Conservation (phyloP, 805 yeast species). For the Zygoascus tannicola region DNA sequence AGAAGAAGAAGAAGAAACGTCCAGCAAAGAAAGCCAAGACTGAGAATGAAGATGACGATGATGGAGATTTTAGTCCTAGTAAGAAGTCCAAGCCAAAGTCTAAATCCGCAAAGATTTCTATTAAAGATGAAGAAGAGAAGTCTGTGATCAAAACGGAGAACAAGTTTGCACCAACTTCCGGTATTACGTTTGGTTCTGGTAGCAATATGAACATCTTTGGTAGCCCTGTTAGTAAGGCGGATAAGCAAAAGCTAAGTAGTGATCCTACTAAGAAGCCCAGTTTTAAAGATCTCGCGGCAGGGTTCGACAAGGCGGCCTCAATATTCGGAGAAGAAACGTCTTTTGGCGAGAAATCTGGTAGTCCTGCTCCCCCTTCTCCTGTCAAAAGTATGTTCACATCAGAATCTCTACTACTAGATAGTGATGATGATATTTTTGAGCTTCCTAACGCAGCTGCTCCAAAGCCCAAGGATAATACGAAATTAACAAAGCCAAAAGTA, state of each 20-base stretch:
- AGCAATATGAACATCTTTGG: constrained; percentile 24
- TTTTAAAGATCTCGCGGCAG: constrained; percentile 7
- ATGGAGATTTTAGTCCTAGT: background rate
- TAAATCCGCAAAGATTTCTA: constrained; percentile 15
- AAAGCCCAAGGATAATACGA: constrained; percentile 1
- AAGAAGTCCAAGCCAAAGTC: background rate
- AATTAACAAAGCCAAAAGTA: background rate
- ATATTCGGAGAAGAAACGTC: constrained; percentile 3
- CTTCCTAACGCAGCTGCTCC: constrained; percentile 3
- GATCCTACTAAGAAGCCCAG: constrained; percentile 10
- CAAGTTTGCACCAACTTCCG: background rate
- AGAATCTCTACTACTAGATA: constrained; percentile 1
- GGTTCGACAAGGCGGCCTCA: constrained; percentile 6
- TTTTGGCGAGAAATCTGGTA: constrained; percentile 2
- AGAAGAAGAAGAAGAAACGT: constrained; percentile 27
- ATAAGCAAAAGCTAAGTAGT: constrained; percentile 8
- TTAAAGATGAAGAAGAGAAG: background rate
- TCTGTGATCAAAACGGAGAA: too few relatives aligned
- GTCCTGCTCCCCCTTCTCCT: constrained; percentile 3
- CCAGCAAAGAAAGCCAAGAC: constrained; percentile 26
- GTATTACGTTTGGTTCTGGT: constrained; percentile 19
- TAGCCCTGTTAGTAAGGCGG: constrained; percentile 17
- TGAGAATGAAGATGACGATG: constrained; percentile 20
- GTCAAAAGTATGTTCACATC: background rate
- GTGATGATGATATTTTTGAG: constrained; percentile 6